phyloP scores from a whole-genome alignment of 176 grass and related monocot genomes.

The Saccharum spontaneum region DNA sequence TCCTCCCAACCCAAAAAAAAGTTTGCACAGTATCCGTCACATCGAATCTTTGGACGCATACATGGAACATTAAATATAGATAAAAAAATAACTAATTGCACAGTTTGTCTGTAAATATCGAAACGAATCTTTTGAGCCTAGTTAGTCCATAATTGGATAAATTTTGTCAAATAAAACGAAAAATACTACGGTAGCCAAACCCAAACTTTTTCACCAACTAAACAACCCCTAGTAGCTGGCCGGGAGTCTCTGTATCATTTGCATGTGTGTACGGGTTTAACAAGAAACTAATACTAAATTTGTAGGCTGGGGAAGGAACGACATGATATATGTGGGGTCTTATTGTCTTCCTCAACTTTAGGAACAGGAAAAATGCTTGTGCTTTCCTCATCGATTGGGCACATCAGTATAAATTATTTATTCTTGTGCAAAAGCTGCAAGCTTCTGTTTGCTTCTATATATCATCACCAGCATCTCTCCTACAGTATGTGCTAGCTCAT shows the following conservation, averaged over 20 bases:
- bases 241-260: neutral
- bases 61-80: no score
- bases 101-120: no score
- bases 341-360: conserved; percentile 34
- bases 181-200: no score
- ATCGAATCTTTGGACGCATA: no score
- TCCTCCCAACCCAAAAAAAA: no score
- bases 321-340: conserved; percentile 46
- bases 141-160: no score
- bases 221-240: neutral
- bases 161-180: no score
- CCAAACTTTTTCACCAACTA: no score
- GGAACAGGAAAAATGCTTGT: conserved; percentile 37
- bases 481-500: neutral
- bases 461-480: neutral
- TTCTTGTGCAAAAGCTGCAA: conserved; percentile 34
- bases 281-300: conserved; percentile 22
- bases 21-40: no score
- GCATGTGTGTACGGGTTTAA: conserved; percentile 1
- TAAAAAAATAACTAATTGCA: no score
- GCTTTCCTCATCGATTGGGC: conserved; percentile 39
- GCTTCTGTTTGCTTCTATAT: conserved; percentile 19
- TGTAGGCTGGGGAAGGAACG: conserved; percentile 22
- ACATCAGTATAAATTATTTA: neutral
- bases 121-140: no score